These are phyloP conservation scores for Leucogyrophana mollusca DNA, from an alignment of 768 basidiomycete genomes.

Conservation along the genomic window DNA sequence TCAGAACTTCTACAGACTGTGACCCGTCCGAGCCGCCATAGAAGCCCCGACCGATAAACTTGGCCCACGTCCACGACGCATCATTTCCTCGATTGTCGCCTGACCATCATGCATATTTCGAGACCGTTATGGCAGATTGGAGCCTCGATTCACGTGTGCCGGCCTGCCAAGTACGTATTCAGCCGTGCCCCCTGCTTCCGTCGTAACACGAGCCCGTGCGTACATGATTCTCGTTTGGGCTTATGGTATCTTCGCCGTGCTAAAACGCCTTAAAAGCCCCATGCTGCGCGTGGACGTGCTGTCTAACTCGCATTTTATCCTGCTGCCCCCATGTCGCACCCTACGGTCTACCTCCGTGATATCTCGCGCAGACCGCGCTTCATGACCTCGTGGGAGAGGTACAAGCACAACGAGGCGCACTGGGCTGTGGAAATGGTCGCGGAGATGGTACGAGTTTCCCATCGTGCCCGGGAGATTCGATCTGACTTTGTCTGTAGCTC, in stretches of 20 bases:
- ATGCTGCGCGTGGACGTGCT: not conserved
- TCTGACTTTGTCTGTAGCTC: slow-evolving; percentile 33
- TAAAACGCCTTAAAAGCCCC: not conserved
- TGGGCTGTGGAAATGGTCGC: slow-evolving; percentile 59
- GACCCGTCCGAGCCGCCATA: too few species aligned
- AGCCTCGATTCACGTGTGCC: not conserved
- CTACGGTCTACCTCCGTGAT: slow-evolving; percentile 40
- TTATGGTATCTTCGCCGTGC: not conserved
- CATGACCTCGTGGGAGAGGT: slow-evolving; percentile 50
- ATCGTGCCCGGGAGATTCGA: too few species aligned
- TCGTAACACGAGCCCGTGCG: too few species aligned
- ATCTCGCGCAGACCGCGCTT: slow-evolving; percentile 36
- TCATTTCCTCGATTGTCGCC: not conserved
- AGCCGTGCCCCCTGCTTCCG: not conserved
- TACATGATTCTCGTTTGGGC: not conserved
- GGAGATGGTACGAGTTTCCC: slow-evolving; percentile 45
- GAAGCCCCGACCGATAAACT: too few species aligned
- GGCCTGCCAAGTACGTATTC: not conserved
- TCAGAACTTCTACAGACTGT: too few species aligned
- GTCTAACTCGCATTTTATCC: not conserved
- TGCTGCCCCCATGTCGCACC: slow-evolving; percentile 18
- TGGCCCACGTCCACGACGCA: too few species aligned
- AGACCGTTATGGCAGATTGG: not conserved
- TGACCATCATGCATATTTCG: not conserved
- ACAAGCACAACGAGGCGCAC: slow-evolving; percentile 45